Conservation (phyloP, 148 eudicot genomes). For the Selenicereus undatus region DNA sequence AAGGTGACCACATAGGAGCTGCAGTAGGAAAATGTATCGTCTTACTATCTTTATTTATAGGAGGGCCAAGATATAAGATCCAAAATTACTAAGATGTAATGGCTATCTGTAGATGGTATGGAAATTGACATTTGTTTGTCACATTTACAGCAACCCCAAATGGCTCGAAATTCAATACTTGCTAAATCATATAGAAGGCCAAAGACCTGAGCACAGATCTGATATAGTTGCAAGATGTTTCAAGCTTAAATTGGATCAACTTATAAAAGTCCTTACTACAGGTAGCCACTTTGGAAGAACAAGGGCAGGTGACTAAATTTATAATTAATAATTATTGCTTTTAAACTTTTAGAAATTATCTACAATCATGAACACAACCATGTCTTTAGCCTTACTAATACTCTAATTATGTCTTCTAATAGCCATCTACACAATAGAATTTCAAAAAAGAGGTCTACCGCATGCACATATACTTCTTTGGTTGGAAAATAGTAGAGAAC, state of each 20-base stretch:
- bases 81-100: background rate
- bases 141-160: background rate
- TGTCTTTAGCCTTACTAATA: too few species aligned
- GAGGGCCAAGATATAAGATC: background rate
- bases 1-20: too few species aligned
- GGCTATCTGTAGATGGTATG: background rate
- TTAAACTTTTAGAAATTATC: too few species aligned
- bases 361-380: too few species aligned
- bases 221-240: background rate
- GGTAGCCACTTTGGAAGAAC: background rate
- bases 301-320: background rate
- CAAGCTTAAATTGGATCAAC: background rate
- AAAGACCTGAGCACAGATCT: background rate
- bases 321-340: too few species aligned
- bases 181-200: background rate
- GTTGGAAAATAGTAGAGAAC: background rate
- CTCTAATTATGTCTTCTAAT: background rate
- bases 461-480: background rate
- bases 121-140: background rate
- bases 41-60: too few species aligned
- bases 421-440: background rate
- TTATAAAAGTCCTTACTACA: background rate
- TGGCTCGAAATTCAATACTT: background rate
- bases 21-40: background rate
- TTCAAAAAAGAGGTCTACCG: background rate